These are phyloP conservation scores for Cordia subcordata DNA, from an alignment of 257 asterid species.

Conservation along the genomic window DNA sequence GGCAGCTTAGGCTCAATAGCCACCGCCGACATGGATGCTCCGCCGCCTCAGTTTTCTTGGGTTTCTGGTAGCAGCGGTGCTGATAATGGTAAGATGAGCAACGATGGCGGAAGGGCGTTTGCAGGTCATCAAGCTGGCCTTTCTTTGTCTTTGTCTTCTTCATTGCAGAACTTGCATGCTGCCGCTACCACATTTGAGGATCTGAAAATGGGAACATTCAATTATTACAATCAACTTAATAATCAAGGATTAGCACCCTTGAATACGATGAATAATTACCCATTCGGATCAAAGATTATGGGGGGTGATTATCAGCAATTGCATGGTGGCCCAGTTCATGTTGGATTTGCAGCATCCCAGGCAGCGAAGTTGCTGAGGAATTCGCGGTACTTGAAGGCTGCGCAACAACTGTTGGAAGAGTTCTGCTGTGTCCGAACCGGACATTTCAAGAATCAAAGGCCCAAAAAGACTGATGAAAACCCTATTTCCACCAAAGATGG, in stretches of 20 bases:
- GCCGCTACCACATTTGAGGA: slow-evolving; percentile 35
- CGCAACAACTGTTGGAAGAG: slow-evolving; percentile 59
- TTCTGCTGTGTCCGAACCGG: slow-evolving; percentile 74
- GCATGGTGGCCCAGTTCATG: slow-evolving; percentile 29
- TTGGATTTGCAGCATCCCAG: slow-evolving; percentile 40
- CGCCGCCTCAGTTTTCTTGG: slow-evolving; percentile 37
- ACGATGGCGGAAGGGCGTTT: slow-evolving; percentile 23
- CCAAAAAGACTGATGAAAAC: slow-evolving; percentile 39
- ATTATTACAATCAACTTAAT: slow-evolving; percentile 15
- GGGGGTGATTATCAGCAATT: neutral
- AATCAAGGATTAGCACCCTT: slow-evolving; percentile 27
- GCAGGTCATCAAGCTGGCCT: slow-evolving; percentile 71
- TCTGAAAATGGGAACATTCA: slow-evolving; percentile 16
- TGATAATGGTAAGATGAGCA: slow-evolving; percentile 12
- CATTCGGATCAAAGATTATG: slow-evolving; percentile 3
- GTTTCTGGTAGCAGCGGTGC: slow-evolving; percentile 17
- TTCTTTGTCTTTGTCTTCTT: slow-evolving; percentile 63
- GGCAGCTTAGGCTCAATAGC: slow-evolving; percentile 36
- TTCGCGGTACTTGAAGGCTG: slow-evolving; percentile 48
- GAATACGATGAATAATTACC: neutral
- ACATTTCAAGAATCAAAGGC: slow-evolving; percentile 27
- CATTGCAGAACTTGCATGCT: slow-evolving; percentile 38
- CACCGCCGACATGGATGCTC: slow-evolving; percentile 16
- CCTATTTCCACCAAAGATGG: slow-evolving; percentile 36
- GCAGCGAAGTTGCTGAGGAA: slow-evolving; percentile 27